Conservation (phyloP, 345 rosid species). For the Hevea brasiliensis region DNA sequence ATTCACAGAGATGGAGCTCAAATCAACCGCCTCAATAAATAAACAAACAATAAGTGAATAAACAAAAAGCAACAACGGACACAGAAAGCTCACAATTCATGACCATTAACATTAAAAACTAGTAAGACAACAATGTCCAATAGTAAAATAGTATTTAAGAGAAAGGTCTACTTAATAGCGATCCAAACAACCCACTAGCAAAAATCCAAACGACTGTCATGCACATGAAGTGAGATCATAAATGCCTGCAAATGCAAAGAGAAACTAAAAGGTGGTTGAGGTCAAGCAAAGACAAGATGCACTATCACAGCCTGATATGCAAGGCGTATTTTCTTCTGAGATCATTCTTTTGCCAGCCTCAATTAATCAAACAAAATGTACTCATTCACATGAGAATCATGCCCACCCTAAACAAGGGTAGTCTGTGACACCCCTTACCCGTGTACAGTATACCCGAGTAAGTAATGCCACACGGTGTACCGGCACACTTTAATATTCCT, state of each 20-base stretch:
- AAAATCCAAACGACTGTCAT: slow-evolving; percentile 1
- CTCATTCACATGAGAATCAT: not conserved
- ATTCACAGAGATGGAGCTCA: not conserved
- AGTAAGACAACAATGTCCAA: too few relatives aligned
- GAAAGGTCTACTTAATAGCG: not conserved
- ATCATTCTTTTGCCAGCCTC: slow-evolving; percentile 2
- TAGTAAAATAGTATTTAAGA: not conserved
- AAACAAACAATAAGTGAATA: too few relatives aligned
- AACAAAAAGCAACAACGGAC: too few relatives aligned
- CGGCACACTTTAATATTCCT: too few relatives aligned
- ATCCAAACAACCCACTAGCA: not conserved
- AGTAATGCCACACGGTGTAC: too few relatives aligned
- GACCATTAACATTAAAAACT: not conserved
- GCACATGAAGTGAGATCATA: not conserved
- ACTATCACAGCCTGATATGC: not conserved
- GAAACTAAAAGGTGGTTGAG: not conserved
- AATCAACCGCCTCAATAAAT: not conserved
- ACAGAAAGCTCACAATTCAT: not conserved
- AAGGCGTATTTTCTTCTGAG: not conserved
- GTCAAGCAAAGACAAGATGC: slow-evolving; percentile 8
- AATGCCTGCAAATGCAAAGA: slow-evolving; percentile 2
- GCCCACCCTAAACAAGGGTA: not conserved
- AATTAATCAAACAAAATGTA: not conserved
- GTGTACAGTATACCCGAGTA: too few relatives aligned
- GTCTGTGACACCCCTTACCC: too few relatives aligned